Percentiles rank a stretch among this genome's conserved stretches.
Conservation (phyloP, 1,284 basidiomycete genomes). For the Irpex rosettiformis region DNA sequence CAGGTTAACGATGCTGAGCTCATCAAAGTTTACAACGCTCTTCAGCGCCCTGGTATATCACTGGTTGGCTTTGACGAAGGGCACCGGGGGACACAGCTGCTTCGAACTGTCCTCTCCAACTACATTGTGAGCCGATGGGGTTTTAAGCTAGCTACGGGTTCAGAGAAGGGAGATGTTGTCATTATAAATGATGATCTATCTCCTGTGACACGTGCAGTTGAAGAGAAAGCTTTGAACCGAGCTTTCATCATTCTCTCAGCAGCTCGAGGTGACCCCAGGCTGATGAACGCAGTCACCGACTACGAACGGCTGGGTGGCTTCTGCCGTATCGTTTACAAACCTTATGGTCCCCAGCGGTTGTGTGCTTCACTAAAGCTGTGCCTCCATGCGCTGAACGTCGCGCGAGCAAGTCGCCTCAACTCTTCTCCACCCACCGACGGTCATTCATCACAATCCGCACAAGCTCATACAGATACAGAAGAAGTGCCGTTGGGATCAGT, state of each 20-base stretch:
- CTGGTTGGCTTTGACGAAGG: slow-evolving; percentile 72
- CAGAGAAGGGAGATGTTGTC: slow-evolving; percentile 67
- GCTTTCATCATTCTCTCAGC: slow-evolving; percentile 77
- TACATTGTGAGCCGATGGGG: slow-evolving; percentile 82
- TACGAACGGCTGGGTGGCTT: slow-evolving; percentile 85
- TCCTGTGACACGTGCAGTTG: slow-evolving; percentile 55
- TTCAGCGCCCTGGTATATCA: slow-evolving; percentile 53
- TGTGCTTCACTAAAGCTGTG: slow-evolving; percentile 69
- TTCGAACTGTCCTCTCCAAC: slow-evolving; percentile 57
- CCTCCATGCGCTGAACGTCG: slow-evolving; percentile 59
- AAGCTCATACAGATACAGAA: slow-evolving; percentile 7
- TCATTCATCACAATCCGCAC: not conserved
- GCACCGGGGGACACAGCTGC: slow-evolving; percentile 68
- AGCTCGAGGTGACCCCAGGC: slow-evolving; percentile 59
- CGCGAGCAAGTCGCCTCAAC: slow-evolving; percentile 20
- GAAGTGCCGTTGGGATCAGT: not conserved
- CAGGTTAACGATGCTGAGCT: slow-evolving; percentile 38
- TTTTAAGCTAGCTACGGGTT: slow-evolving; percentile 50
- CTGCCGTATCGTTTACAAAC: slow-evolving; percentile 86
- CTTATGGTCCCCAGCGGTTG: slow-evolving; percentile 80
- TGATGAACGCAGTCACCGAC: slow-evolving; percentile 62
- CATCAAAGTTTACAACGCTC: slow-evolving; percentile 44
- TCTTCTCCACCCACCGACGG: not conserved
- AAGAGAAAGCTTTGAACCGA: slow-evolving; percentile 51
- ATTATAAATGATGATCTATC: slow-evolving; percentile 80